Evolutionary conservation across 2,329 filamentous ascomycete genomes (phyloP), one percentile per base, ranked within the genome.

Genomic region (Scedosporium apiospermum): DNA sequence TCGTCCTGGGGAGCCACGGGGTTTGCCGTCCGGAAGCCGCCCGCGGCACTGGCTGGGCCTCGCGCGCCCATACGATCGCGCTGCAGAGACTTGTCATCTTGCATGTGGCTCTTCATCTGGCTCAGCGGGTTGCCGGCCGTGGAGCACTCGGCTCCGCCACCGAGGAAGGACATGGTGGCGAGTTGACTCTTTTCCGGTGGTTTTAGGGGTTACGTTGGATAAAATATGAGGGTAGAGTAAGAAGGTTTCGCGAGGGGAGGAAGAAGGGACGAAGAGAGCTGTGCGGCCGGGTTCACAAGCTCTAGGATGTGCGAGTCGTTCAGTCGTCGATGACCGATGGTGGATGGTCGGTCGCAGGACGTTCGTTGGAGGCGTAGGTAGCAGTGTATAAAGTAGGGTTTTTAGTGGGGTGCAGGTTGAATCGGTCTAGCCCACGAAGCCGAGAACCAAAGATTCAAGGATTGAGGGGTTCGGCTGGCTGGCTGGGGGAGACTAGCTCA

Each of bases 71-170:
- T 81, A 64, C 95, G 86, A 75, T 99, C 95, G 70, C 93, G 84
- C 77, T 98, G 95, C 63, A 98, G 80, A 63, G 90, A 95, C 77
- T 93, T 96, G 79, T 99, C 95, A 82, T 96, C 91, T 72, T 96
- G 90, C 63, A 95, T 91, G 76, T 97, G 93, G 77, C 99, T 99
- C 67, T 93, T 91, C 75, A 99, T 96, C 80, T 98, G 95, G 73
- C 91, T 93, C 70, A 99, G 87, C 63, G 96, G 95, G 76, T 99
- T 99, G 71, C 89, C 91, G 67, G 90, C 92, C 65, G 95, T 96
- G 63, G 93, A 98, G 82, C 95, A 99, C 79, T 98, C 95, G 69
- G 93, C 90, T 69, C 93, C 93, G 75, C 91, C 91, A 77, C 91
- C 90, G 70, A 98, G 84, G 76, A 99, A 98, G 62, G 93, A 97